Percentiles rank a stretch among this genome's conserved stretches.
Conservation (phyloP, 768 basidiomycete species). For the Krasilnikovozyma curviuscula region DNA sequence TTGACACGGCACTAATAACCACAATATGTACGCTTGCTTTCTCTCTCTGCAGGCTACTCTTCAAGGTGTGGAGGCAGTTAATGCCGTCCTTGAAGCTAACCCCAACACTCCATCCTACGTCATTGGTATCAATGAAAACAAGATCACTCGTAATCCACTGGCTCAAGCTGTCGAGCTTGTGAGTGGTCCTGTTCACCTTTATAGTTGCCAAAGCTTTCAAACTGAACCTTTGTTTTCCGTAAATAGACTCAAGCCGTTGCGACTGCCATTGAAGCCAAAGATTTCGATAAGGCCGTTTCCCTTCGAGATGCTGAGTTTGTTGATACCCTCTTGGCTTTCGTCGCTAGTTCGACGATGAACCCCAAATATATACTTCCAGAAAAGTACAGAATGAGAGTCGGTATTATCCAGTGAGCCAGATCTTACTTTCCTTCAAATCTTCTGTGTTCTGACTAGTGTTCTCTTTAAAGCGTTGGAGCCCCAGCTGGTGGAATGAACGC, state of each 20-base stretch:
- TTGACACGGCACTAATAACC: background rate
- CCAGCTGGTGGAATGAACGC: conserved; percentile 99
- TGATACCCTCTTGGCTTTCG: conserved; percentile 73
- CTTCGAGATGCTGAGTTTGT: conserved; percentile 79
- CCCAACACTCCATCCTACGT: conserved; percentile 89
- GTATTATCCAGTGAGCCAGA: conserved; percentile 33
- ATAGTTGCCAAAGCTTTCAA: background rate
- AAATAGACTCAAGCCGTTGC: conserved; percentile 66
- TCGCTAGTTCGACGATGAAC: conserved; percentile 45
- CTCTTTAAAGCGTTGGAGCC: conserved; percentile 54
- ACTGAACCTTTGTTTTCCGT: background rate
- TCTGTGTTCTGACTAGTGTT: background rate
- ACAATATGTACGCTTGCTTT: background rate
- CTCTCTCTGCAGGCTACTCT: conserved; percentile 51
- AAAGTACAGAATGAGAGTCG: conserved; percentile 27
- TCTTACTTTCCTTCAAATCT: background rate
- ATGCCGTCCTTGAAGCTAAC: conserved; percentile 63
- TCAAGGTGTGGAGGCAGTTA: conserved; percentile 87
- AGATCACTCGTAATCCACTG: conserved; percentile 74
- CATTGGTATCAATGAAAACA: conserved; percentile 91
- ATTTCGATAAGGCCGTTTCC: conserved; percentile 72
- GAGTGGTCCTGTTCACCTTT: conserved; percentile 9
- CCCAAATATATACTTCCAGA: conserved; percentile 37
- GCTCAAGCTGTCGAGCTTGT: conserved; percentile 86
- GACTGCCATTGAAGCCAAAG: conserved; percentile 54